These are phyloP conservation scores for Sugiyamaella americana DNA, from an alignment of 805 yeast genomes.

Conservation along the genomic window DNA sequence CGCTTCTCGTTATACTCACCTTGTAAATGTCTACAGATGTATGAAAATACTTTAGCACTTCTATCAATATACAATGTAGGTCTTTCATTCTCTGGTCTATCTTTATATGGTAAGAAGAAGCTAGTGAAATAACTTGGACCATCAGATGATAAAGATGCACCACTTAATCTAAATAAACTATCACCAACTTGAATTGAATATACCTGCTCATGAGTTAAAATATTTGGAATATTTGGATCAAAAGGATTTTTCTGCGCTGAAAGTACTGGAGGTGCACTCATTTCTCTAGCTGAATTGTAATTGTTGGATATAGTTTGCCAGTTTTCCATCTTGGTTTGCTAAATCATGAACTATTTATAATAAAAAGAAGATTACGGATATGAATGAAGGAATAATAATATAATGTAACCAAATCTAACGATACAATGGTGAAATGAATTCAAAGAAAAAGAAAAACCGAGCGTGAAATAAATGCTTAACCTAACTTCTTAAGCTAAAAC, in stretches of 20 bases:
- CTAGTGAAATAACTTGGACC: constrained; percentile 84
- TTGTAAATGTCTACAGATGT: constrained; percentile 56
- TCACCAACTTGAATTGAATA: constrained; percentile 68
- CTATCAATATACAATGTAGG: constrained; percentile 61
- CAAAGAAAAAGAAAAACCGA: no score
- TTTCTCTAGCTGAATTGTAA: no score
- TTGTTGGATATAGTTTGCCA: no score
- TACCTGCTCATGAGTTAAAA: constrained; percentile 64
- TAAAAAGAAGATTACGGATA: no score
- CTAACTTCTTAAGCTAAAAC: no score
- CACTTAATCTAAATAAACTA: constrained; percentile 57
- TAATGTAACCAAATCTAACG: no score
- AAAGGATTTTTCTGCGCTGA: constrained; percentile 8
- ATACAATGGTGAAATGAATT: no score
- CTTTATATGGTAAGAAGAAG: constrained; percentile 41
- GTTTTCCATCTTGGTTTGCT: no score
- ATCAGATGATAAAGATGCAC: constrained; percentile 80
- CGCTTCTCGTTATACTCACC: no score
- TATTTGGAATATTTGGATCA: constrained; percentile 24
- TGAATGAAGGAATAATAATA: no score
- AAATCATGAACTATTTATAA: no score
- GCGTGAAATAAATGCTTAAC: no score
- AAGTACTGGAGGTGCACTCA: not conserved
- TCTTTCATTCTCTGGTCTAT: constrained; percentile 32
- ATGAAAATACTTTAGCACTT: constrained; percentile 60